Base-by-base conservation (phyloP, 495 filamentous ascomycete genomes). In the Cercophora newfieldiana region DNA sequence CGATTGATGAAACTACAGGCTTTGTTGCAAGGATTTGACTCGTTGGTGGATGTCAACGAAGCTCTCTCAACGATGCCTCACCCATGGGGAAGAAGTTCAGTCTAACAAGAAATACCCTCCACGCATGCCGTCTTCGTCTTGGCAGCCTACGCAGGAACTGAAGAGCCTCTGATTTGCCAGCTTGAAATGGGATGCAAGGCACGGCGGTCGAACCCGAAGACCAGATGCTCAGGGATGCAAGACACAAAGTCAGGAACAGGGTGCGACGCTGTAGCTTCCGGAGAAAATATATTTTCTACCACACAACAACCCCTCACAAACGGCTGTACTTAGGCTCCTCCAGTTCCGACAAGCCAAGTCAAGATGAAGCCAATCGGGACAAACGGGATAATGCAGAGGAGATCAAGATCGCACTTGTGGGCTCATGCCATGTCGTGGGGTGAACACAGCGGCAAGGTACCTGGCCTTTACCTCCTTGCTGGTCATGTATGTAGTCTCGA, bases 151-250 rank as follows among this genome's bases (percentile, higher is more conserved):
- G 47, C 30, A 48, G 22, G 26, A 55, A 29, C 61, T 4, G 29
- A 18, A 19, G 14, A 1, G 29, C 24, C 22, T 33, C 31, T 63
- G 61, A 63, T 63, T 63, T 37, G 61, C 14, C 61, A 19, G 48
- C 50, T 16, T 24, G 12, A 44, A 22, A 16, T 29, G 30, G 22
- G 61, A 63, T 63, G 61, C 61, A 63, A 63, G 61, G 61, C 49
- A 63, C 61, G 21, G 24, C 51, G 61, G 49, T 18, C 61, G 21
- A 16, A 37, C 49, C 61, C 61, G 61, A 63, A 54, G 16, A 22
- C 28, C 31, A 25, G 37, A 22, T 21, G 61, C 33, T 64, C 61
- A 47, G 61, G 50, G 48, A 29, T 49, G 31, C 31, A 7, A 19
- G 18, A 28, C 21, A 18, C 58, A 26, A 21, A 16, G 48, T 22